Evolutionary conservation across 2,329 filamentous ascomycete genomes (phyloP).

Genomic region (Penicillium sp.): DNA sequence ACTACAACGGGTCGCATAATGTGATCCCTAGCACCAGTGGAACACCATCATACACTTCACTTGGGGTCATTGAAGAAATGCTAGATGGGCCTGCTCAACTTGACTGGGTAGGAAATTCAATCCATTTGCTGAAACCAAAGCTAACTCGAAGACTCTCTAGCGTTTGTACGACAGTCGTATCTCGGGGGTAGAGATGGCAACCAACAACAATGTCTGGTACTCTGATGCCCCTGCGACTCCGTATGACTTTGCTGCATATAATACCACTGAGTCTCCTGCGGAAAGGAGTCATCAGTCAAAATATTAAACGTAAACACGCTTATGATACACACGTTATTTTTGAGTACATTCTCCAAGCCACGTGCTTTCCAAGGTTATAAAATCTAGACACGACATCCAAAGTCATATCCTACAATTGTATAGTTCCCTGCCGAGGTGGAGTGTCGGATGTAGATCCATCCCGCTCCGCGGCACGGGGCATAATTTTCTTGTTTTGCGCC

Average conservation of each 20-base stretch:
- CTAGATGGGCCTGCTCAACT: slow-evolving; percentile 33
- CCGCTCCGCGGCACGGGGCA: slow-evolving; percentile 15
- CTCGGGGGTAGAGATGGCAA: slow-evolving; percentile 10
- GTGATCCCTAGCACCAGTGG: slow-evolving; percentile 2
- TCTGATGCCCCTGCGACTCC: not conserved
- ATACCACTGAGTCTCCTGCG: not conserved
- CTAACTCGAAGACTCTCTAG: slow-evolving; percentile 10
- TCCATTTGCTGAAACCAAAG: not conserved
- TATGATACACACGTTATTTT: too few species aligned
- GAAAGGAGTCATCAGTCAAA: not conserved
- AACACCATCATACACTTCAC: slow-evolving; percentile 11
- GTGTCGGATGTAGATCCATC: slow-evolving; percentile 17
- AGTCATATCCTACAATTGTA: not conserved
- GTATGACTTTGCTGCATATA: slow-evolving; percentile 4
- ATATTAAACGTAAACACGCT: too few species aligned
- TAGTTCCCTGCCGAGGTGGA: slow-evolving; percentile 2
- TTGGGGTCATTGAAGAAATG: slow-evolving; percentile 38
- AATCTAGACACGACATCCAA: too few species aligned
- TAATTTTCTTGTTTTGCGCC: slow-evolving; percentile 2
- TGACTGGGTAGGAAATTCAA: slow-evolving; percentile 33
- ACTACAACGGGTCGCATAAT: not conserved
- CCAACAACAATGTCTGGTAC: slow-evolving; percentile 18
- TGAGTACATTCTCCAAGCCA: too few species aligned
- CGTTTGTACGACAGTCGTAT: slow-evolving; percentile 22
- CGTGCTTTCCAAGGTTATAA: too few species aligned